Evolutionary conservation across 805 yeast genomes (phyloP).

Genomic region (Candida lessepsii): DNA sequence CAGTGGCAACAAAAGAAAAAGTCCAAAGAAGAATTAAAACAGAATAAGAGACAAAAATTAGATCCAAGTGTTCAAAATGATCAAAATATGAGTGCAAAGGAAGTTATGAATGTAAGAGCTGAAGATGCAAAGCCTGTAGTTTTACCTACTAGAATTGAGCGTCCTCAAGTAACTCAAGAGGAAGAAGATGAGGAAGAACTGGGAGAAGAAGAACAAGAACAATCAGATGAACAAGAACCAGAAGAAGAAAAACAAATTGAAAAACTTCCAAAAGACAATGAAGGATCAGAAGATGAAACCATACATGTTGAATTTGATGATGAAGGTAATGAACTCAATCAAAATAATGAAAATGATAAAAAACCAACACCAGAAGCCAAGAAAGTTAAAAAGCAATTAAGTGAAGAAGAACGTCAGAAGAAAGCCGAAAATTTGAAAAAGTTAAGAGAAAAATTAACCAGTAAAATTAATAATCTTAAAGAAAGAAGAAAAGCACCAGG

Average conservation of each 20-base stretch:
- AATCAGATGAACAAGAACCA: slow-evolving; percentile 13
- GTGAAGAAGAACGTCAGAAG: slow-evolving; percentile 50
- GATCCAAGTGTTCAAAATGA: slow-evolving; percentile 62
- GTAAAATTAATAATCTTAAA: slow-evolving; percentile 64
- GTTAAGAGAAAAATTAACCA: slow-evolving; percentile 75
- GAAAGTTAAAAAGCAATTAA: slow-evolving; percentile 23
- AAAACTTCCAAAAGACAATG: slow-evolving; percentile 15
- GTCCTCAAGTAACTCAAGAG: slow-evolving; percentile 12
- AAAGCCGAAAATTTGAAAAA: slow-evolving; percentile 58
- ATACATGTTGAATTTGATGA: slow-evolving; percentile 62
- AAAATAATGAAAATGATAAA: not conserved
- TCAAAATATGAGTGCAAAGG: slow-evolving; percentile 50
- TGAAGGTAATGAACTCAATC: slow-evolving; percentile 38
- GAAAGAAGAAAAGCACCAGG: slow-evolving; percentile 94
- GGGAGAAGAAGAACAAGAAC: slow-evolving; percentile 15
- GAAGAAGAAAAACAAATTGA: not conserved
- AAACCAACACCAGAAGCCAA: slow-evolving; percentile 10
- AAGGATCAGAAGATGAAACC: slow-evolving; percentile 17
- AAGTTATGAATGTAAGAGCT: slow-evolving; percentile 55
- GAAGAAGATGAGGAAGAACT: slow-evolving; percentile 12
- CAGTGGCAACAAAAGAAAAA: slow-evolving; percentile 90
- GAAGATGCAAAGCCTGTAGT: slow-evolving; percentile 50
- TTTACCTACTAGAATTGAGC: slow-evolving; percentile 28
- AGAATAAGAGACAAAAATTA: slow-evolving; percentile 66
- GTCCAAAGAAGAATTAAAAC: slow-evolving; percentile 59